Evolutionary conservation across 2,329 filamentous ascomycete genomes (phyloP), one percentile per base, ranked within the genome.

Genomic region (Penicillium sp.): DNA sequence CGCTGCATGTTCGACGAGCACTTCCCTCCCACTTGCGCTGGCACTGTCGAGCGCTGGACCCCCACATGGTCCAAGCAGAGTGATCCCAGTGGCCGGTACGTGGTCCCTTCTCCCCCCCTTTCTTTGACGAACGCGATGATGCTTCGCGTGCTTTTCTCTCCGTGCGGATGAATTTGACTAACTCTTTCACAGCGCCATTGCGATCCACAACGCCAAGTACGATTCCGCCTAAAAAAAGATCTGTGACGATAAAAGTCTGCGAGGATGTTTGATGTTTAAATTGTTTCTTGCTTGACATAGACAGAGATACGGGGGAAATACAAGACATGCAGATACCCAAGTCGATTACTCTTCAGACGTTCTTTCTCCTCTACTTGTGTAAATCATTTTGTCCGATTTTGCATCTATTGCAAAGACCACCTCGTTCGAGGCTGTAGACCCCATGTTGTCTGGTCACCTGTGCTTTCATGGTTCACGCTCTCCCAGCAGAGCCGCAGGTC

Each of bases 1-100:
- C 85, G 93, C 63, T 80, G 76, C 69, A 97, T 98, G 91, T 98
- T 97, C 68, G 93, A 98, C 70, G 91, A 98, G 79, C 91, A 94
- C 73, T 98, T 97, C 81, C 93, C 93, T 40, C 80, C 84, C 48
- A 85, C 85, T 65, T 97, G 91, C 68, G 94, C 93, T 7, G 84
- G 82, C 50, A 98, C 93, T 6, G 93, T 98, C 46, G 86, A 88
- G 87, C 81, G 93, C 65, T 98, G 93, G 94, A 90, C 88, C 48
- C 93, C 93, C 27, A 98, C 88, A 34, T 98, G 93, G 93, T 95
- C 88, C 48, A 87, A 95, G 70, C 90, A 96, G 80, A 88, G 83
- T 26, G 93, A 98, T 71, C 93, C 93, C 52, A 95, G 88, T 72
- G 94, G 93, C 76, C 82, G 89, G 86, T 89, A 71, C 72, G 75